Evolutionary conservation across 2,329 filamentous ascomycete genomes (phyloP).

Genomic region (Geosmithia putterillii): DNA sequence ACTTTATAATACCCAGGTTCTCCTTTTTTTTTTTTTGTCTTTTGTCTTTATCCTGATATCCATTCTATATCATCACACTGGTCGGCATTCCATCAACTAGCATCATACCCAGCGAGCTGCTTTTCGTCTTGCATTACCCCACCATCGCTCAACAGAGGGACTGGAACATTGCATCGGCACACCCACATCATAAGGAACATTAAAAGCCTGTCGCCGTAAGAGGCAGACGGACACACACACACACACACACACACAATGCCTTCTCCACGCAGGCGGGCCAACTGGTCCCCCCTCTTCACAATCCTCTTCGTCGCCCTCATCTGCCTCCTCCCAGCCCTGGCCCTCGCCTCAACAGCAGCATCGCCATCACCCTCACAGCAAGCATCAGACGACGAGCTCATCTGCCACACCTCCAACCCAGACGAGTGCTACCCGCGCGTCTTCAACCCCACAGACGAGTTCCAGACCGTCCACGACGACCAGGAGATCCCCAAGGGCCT

Average conservation of each 20-base stretch:
- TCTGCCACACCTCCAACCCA: slow-evolving; percentile 49
- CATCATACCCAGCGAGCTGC: background rate
- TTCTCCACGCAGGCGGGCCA: background rate
- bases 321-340: slow-evolving; percentile 11
- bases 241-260: background rate
- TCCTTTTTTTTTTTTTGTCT: background rate
- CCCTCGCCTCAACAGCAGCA: slow-evolving; percentile 15
- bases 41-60: background rate
- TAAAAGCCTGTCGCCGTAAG: too few species aligned
- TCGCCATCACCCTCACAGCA: slow-evolving; percentile 13
- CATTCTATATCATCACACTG: background rate
- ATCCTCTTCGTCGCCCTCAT: slow-evolving; percentile 14
- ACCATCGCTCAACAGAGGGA: too few species aligned
- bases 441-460: slow-evolving; percentile 52
- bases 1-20: background rate
- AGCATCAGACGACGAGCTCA: slow-evolving; percentile 37
- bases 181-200: background rate
- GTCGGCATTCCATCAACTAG: background rate
- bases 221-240: background rate
- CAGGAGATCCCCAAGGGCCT: slow-evolving; percentile 54
- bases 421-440: slow-evolving; percentile 53
- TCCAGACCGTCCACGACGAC: slow-evolving; percentile 49
- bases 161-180: too few species aligned
- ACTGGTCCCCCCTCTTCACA: slow-evolving; percentile 5
- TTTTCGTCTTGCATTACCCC: background rate